Percentiles rank a stretch among this genome's conserved stretches.
Evolutionary conservation across 2,329 filamentous ascomycete species (phyloP).

Genomic region (Epichloe scottii): DNA sequence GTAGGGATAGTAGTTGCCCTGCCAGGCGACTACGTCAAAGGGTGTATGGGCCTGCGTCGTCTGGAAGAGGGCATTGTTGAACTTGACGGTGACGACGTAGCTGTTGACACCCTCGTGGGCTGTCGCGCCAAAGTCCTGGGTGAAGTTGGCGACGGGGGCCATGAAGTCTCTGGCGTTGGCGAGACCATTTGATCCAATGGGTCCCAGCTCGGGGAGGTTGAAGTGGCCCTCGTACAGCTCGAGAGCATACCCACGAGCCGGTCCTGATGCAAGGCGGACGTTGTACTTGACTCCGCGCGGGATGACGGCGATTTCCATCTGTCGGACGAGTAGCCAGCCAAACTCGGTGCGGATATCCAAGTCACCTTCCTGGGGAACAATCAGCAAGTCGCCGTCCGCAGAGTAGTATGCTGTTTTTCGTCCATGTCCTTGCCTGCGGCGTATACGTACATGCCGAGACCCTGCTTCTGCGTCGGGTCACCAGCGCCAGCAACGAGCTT

Average conservation of each 20-base stretch:
- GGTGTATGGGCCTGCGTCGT: constrained; percentile 57
- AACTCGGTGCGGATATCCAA: constrained; percentile 70
- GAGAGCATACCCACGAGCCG: constrained; percentile 59
- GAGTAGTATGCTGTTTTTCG: constrained; percentile 70
- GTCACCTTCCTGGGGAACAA: constrained; percentile 62
- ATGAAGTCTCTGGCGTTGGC: constrained; percentile 68
- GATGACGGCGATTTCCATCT: constrained; percentile 66
- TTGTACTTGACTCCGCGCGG: constrained; percentile 64
- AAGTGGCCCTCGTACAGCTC: constrained; percentile 66
- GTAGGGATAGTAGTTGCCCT: constrained; percentile 68
- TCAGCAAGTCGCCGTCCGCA: constrained; percentile 66
- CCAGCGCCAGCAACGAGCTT: constrained; percentile 68
- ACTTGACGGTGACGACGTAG: constrained; percentile 44
- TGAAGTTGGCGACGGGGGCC: constrained; percentile 55
- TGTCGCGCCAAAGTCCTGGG: constrained; percentile 37
- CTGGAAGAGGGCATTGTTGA: constrained; percentile 51
- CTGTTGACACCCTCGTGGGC: constrained; percentile 22
- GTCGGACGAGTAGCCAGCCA: constrained; percentile 60
- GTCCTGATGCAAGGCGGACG: constrained; percentile 49
- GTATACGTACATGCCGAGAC: constrained; percentile 70
- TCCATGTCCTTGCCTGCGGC: constrained; percentile 69
- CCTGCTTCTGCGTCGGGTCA: constrained; percentile 65
- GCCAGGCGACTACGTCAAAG: constrained; percentile 72
- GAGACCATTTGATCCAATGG: constrained; percentile 62
- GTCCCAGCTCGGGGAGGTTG: constrained; percentile 56